A percentile compares a stretch with the other conserved stretches of the same genome.
Conservation (phyloP, 352 stramenopile genomes). For the Paralagenidium karlingii region DNA sequence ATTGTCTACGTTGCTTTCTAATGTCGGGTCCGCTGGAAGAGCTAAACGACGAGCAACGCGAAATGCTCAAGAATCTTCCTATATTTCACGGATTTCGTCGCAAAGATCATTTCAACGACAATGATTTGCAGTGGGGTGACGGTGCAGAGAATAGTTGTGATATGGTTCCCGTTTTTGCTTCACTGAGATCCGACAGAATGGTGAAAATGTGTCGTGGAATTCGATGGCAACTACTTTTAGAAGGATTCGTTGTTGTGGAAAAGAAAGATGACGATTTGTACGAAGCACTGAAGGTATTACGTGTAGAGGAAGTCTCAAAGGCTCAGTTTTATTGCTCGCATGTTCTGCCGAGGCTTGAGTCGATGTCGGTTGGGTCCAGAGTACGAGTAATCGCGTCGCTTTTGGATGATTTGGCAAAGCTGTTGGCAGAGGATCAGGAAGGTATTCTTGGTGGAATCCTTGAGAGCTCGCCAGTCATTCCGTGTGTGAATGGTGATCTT, state of each 20-base stretch:
- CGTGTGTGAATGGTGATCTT: conserved; percentile 31
- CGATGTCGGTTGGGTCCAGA: conserved; percentile 10
- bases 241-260: no score
- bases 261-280: no score
- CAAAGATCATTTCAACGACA: conserved; percentile 3
- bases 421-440: conserved; percentile 26
- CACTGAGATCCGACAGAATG: no score
- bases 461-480: conserved; percentile 41
- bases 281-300: no score
- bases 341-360: conserved; percentile 33
- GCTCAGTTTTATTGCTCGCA: conserved; percentile 32
- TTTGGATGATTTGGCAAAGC: conserved; percentile 19
- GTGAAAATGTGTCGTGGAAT: no score
- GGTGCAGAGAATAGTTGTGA: no score
- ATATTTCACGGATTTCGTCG: conserved; percentile 30
- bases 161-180: no score
- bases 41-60: conserved; percentile 13
- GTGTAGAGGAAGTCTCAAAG: conserved; percentile 21
- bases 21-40: conserved; percentile 22
- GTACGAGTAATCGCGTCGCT: conserved; percentile 31
- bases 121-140: conserved; percentile 16
- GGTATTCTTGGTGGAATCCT: conserved; percentile 24
- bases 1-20: conserved; percentile 29
- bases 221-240: no score
- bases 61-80: conserved; percentile 23